Evolutionary conservation across 1,284 basidiomycete species (phyloP).

Genomic region (Leccinum laetum): DNA sequence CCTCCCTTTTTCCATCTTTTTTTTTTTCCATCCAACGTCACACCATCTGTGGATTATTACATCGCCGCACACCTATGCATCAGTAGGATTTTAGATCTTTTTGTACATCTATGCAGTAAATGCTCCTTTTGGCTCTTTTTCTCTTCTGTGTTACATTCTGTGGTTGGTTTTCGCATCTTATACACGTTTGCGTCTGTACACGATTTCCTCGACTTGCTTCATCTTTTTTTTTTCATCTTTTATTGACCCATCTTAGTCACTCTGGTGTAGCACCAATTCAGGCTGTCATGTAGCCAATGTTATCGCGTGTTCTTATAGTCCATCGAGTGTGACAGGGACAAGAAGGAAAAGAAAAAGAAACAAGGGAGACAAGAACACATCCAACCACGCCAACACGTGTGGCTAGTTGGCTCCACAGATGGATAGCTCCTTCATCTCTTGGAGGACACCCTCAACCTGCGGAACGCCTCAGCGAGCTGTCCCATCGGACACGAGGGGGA

Average conservation of each 20-base stretch:
- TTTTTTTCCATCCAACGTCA: neutral
- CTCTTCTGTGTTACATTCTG: conserved; percentile 15
- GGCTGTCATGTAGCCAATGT: conserved; percentile 15
- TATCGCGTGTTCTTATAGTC: conserved; percentile 11
- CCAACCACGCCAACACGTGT: neutral
- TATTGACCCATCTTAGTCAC: conserved; percentile 11
- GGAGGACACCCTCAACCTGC: conserved; percentile 86
- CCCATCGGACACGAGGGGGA: neutral
- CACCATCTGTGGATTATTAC: conserved; percentile 7
- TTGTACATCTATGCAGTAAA: conserved; percentile 20
- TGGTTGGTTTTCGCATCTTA: conserved; percentile 9
- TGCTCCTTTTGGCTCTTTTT: conserved; percentile 9
- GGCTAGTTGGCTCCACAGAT: conserved; percentile 72
- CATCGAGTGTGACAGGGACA: neutral
- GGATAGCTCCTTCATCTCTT: conserved; percentile 95
- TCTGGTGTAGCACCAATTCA: conserved; percentile 21
- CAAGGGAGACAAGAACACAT: conserved; percentile 4
- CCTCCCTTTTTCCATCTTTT: neutral
- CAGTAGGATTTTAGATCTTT: conserved; percentile 23
- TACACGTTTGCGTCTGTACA: conserved; percentile 22
- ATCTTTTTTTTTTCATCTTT: neutral
- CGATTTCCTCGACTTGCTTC: neutral
- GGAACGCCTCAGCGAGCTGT: conserved; percentile 5
- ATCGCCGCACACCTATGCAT: conserved; percentile 18
- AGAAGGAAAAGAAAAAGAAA: neutral